Evolutionary conservation across 257 asterid species (phyloP).

Genomic region (Salvia rosmarinus): DNA sequence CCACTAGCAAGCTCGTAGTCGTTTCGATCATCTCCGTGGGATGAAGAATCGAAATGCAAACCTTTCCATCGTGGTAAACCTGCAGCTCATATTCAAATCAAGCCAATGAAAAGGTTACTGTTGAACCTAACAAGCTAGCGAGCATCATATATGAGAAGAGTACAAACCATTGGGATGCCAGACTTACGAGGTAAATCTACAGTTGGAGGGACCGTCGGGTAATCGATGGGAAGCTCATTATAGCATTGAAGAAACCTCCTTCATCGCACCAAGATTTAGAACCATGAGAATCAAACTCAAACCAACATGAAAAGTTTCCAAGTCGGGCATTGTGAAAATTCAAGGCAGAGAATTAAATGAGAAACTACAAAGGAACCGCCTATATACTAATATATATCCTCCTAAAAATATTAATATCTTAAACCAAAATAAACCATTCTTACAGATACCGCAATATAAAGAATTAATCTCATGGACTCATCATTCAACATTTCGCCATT

Average conservation of each 20-base stretch:
- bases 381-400: neutral
- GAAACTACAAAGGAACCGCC: neutral
- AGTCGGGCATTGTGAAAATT: neutral
- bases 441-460: neutral
- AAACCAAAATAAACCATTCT: neutral
- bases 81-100: conserved; percentile 43
- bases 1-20: conserved; percentile 99
- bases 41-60: conserved; percentile 96
- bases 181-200: conserved; percentile 91
- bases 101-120: conserved; percentile 23
- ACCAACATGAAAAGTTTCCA: conserved; percentile 4
- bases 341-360: conserved; percentile 21
- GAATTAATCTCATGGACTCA: neutral
- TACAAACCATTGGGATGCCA: conserved; percentile 99
- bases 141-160: conserved; percentile 11
- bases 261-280: conserved; percentile 65
- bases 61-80: conserved; percentile 95
- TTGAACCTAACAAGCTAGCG: conserved; percentile 6
- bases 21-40: conserved; percentile 99
- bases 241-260: conserved; percentile 97
- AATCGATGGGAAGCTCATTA: conserved; percentile 91
- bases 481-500: neutral
- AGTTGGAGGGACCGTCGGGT: conserved; percentile 99
- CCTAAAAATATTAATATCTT: neutral
- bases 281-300: conserved; percentile 27